Evolutionary conservation across 2,329 filamentous ascomycete species (phyloP).

Genomic region (Xylaria sp.): DNA sequence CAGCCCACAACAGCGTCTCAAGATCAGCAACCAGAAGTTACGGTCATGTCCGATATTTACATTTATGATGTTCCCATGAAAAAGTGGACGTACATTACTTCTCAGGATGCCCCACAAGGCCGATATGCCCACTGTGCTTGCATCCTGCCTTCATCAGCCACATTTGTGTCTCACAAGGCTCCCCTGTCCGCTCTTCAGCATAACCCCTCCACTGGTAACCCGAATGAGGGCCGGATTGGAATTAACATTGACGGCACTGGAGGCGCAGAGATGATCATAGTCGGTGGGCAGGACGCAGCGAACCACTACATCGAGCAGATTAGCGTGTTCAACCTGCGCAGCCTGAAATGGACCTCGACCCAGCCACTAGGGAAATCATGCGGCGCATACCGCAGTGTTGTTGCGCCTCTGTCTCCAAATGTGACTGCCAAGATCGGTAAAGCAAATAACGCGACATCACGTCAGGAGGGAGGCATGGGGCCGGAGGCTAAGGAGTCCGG

Average conservation of each 20-base stretch:
- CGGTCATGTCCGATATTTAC: conserved; percentile 98
- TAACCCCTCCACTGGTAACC: conserved; percentile 80
- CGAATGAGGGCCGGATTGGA: conserved; percentile 86
- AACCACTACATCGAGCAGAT: conserved; percentile 99
- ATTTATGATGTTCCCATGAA: conserved; percentile 86
- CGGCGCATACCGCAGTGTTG: conserved; percentile 94
- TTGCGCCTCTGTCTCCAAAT: conserved; percentile 76
- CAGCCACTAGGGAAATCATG: conserved; percentile 88
- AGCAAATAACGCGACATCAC: conserved; percentile 50
- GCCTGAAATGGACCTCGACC: conserved; percentile 93
- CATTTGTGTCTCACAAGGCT: conserved; percentile 83
- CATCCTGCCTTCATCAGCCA: conserved; percentile 84
- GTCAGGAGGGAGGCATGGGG: conserved; percentile 54
- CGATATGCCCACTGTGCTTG: conserved; percentile 96
- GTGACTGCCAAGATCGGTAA: conserved; percentile 71
- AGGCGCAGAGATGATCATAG: conserved; percentile 95
- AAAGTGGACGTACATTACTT: conserved; percentile 83
- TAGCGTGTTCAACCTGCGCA: conserved; percentile 95
- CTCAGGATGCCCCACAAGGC: conserved; percentile 84
- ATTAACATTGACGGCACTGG: conserved; percentile 89
- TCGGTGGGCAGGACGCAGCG: conserved; percentile 94
- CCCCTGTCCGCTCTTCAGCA: conserved; percentile 87
- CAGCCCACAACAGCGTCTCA: conserved; percentile 52
- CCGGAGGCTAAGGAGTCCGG: conserved; percentile 63
- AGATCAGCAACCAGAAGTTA: conserved; percentile 81